phyloP scores from a whole-genome alignment of 805 yeast species.

The Vanderwaltozyma yarrowii region DNA sequence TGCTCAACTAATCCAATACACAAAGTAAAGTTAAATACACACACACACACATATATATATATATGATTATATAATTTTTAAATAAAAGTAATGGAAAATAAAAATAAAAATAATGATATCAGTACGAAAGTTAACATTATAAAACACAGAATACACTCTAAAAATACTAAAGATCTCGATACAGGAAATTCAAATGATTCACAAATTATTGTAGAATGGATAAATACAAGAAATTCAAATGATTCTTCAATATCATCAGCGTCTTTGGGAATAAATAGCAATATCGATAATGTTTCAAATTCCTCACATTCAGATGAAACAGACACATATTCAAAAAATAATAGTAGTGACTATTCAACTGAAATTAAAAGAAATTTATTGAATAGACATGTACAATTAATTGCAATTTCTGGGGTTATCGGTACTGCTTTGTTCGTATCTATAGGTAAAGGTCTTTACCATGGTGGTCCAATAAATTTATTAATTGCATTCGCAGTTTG shows the following conservation, averaged over 20 bases:
- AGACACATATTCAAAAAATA: neutral
- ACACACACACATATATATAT: too few species aligned
- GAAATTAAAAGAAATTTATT: slow-evolving; percentile 44
- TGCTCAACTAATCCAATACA: too few species aligned
- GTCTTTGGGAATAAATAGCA: neutral
- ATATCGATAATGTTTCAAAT: neutral
- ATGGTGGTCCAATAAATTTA: slow-evolving; percentile 63
- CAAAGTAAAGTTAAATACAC: too few species aligned
- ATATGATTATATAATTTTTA: too few species aligned
- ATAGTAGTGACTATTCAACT: too few species aligned
- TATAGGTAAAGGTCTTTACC: slow-evolving; percentile 50
- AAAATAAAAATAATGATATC: too few species aligned
- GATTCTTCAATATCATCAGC: neutral
- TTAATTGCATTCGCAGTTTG: slow-evolving; percentile 57
- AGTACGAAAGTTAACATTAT: too few species aligned
- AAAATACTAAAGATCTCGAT: too few species aligned
- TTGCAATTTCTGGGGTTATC: slow-evolving; percentile 74
- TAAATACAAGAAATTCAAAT: neutral
- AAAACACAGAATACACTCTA: too few species aligned
- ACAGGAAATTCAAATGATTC: neutral
- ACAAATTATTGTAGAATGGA: neutral
- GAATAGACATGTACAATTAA: slow-evolving; percentile 66
- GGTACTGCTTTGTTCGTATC: slow-evolving; percentile 75
- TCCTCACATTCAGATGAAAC: neutral
- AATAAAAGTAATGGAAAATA: too few species aligned